Percentiles rank a stretch among this genome's conserved stretches.
Conservation (phyloP, 345 rosid genomes). For the Eutrema heterophyllum region DNA sequence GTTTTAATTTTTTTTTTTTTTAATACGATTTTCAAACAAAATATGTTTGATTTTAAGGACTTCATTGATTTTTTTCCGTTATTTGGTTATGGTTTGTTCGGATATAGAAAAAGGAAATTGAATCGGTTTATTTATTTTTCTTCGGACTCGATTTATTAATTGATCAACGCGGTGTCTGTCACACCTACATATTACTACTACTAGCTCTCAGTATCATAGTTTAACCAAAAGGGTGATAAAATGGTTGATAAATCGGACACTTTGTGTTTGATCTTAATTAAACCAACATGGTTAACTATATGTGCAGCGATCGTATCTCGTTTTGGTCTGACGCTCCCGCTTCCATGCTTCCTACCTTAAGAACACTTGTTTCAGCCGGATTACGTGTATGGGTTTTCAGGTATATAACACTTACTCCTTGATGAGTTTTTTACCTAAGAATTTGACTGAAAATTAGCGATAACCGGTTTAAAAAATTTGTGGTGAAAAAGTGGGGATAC, state of each 20-base stretch:
- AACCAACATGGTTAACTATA: not conserved
- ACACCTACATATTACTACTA: not conserved
- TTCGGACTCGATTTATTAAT: too few species aligned
- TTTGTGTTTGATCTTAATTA: not conserved
- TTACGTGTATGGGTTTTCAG: slow-evolving; percentile 78
- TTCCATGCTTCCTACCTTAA: slow-evolving; percentile 66
- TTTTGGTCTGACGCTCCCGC: slow-evolving; percentile 56
- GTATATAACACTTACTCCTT: slow-evolving; percentile 19
- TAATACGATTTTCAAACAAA: too few species aligned
- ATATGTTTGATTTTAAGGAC: too few species aligned
- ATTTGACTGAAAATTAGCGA: not conserved
- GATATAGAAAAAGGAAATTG: too few species aligned
- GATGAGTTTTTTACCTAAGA: not conserved
- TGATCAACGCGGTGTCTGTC: too few species aligned
- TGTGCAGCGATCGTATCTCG: slow-evolving; percentile 39
- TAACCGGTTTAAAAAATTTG: not conserved
- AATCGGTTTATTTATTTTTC: too few species aligned
- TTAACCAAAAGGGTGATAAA: not conserved
- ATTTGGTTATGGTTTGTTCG: too few species aligned
- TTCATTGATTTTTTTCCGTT: too few species aligned
- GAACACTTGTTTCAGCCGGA: slow-evolving; percentile 63
- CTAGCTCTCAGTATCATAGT: not conserved
- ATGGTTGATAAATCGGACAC: not conserved
- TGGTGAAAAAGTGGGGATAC: slow-evolving; percentile 61
- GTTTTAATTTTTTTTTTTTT: too few species aligned